Percentiles rank a stretch among this genome's conserved stretches.
Conservation (phyloP, 2,329 filamentous ascomycete genomes). For the Pseudopithomyces maydicus region DNA sequence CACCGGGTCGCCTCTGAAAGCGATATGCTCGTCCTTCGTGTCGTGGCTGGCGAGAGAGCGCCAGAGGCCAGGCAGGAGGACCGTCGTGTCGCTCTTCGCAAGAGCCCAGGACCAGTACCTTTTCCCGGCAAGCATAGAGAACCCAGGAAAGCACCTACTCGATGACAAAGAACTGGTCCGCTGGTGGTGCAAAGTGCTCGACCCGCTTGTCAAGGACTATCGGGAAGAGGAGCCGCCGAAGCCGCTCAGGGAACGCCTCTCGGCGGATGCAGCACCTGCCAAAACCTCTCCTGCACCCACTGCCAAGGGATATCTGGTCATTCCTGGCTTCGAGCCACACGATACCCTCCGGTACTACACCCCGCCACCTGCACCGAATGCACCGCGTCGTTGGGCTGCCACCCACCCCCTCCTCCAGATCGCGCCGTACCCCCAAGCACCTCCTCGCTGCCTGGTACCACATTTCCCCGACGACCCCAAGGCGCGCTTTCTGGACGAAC, state of each 20-base stretch:
- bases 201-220: slow-evolving; percentile 69
- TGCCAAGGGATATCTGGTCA: slow-evolving; percentile 79
- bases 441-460: slow-evolving; percentile 83
- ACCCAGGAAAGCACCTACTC: slow-evolving; percentile 84
- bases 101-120: slow-evolving; percentile 91
- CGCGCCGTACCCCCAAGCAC: slow-evolving; percentile 69
- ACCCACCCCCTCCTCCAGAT: slow-evolving; percentile 78
- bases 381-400: slow-evolving; percentile 54
- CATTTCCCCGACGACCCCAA: slow-evolving; percentile 96
- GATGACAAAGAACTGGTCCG: slow-evolving; percentile 88
- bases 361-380: slow-evolving; percentile 56
- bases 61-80: slow-evolving; percentile 66
- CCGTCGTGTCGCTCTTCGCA: slow-evolving; percentile 88
- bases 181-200: slow-evolving; percentile 93
- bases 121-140: slow-evolving; percentile 89
- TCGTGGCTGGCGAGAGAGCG: slow-evolving; percentile 72
- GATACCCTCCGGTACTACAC: slow-evolving; percentile 77
- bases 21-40: slow-evolving; percentile 76
- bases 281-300: slow-evolving; percentile 33
- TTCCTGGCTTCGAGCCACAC: slow-evolving; percentile 83
- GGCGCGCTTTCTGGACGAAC: slow-evolving; percentile 81
- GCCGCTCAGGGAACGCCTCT: slow-evolving; percentile 35
- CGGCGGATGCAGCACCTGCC: slow-evolving; percentile 24
- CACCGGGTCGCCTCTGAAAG: slow-evolving; percentile 72
- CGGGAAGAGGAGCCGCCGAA: slow-evolving; percentile 48